A percentile compares a stretch with the other conserved stretches of the same genome.
Conservation (phyloP, 768 basidiomycete species). For the Pseudohyphozyma bogoriensis region DNA sequence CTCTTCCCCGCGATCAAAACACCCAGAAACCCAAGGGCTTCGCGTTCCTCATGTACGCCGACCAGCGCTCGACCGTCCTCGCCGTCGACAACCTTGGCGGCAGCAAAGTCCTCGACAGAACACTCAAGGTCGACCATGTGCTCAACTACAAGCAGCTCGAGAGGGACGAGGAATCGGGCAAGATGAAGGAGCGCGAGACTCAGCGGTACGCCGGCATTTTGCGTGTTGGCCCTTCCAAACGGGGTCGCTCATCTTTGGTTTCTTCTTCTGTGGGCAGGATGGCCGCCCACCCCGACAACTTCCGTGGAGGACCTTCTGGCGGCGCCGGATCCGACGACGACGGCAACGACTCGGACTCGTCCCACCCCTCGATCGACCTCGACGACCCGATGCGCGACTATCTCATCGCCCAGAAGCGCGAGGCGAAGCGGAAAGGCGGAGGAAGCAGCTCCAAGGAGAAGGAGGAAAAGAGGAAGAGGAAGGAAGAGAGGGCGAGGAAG, state of each 20-base stretch:
- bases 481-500: slow-evolving; percentile 52
- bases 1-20: slow-evolving; percentile 85
- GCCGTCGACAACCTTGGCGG: slow-evolving; percentile 99
- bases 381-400: slow-evolving; percentile 98
- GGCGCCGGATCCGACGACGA: slow-evolving; percentile 42
- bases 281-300: slow-evolving; percentile 19
- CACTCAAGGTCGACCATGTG: slow-evolving; percentile 75
- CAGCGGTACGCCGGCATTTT: slow-evolving; percentile 66
- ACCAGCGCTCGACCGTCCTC: slow-evolving; percentile 87
- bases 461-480: slow-evolving; percentile 49
- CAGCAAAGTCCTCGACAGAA: slow-evolving; percentile 72
- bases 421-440: slow-evolving; percentile 55
- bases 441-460: slow-evolving; percentile 51
- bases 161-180: slow-evolving; percentile 64
- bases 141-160: slow-evolving; percentile 84
- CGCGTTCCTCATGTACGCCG: slow-evolving; percentile 97
- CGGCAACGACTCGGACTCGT: slow-evolving; percentile 52
- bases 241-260: too few species aligned
- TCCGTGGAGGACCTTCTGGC: slow-evolving; percentile 29
- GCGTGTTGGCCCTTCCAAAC: slow-evolving; percentile 10
- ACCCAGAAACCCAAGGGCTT: slow-evolving; percentile 87
- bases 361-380: slow-evolving; percentile 67
- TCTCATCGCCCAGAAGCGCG: slow-evolving; percentile 53
- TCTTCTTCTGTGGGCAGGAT: slow-evolving; percentile 2
- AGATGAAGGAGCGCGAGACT: slow-evolving; percentile 72